Conservation (phyloP, 106 monocot genomes). For the Dendrobium officinale region DNA sequence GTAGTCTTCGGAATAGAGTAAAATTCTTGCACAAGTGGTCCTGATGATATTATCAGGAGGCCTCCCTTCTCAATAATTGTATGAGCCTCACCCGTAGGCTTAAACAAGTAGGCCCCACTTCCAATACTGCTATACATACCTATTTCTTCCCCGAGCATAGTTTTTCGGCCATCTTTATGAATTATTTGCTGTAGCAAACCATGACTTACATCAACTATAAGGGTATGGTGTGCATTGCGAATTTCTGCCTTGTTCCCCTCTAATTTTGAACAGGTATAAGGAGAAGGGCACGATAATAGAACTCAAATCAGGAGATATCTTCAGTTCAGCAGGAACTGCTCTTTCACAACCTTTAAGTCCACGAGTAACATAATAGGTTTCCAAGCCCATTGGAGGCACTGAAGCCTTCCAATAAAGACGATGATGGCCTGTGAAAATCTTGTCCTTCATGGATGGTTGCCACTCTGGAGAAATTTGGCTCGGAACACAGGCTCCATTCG, state of each 20-base stretch:
- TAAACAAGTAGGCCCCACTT: conserved; percentile 92
- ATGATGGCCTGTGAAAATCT: conserved; percentile 49
- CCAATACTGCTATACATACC: conserved; percentile 72
- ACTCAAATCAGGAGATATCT: conserved; percentile 24
- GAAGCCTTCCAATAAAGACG: conserved; percentile 93
- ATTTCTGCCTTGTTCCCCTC: conserved; percentile 45
- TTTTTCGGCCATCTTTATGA: conserved; percentile 45
- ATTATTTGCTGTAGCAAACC: conserved; percentile 57
- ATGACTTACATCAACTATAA: conserved; percentile 59
- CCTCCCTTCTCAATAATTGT: conserved; percentile 55
- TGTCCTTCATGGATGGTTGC: conserved; percentile 35
- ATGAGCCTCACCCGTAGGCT: conserved; percentile 71
- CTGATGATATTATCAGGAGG: conserved; percentile 54
- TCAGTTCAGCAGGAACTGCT: conserved; percentile 51
- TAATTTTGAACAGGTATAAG: conserved; percentile 74
- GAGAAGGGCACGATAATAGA: conserved; percentile 49
- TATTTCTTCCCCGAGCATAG: conserved; percentile 66
- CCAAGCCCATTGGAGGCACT: conserved; percentile 84
- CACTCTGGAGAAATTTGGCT: conserved; percentile 90
- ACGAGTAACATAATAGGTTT: conserved; percentile 67
- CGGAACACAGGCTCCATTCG: conserved; percentile 56
- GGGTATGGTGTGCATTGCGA: conserved; percentile 34
- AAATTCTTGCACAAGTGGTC: conserved; percentile 61
- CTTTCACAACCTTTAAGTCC: conserved; percentile 53
- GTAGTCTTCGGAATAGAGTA: conserved; percentile 70